Evolutionary conservation across 176 grass and related monocot genomes (phyloP).

Genomic region (Olyra latifolia): DNA sequence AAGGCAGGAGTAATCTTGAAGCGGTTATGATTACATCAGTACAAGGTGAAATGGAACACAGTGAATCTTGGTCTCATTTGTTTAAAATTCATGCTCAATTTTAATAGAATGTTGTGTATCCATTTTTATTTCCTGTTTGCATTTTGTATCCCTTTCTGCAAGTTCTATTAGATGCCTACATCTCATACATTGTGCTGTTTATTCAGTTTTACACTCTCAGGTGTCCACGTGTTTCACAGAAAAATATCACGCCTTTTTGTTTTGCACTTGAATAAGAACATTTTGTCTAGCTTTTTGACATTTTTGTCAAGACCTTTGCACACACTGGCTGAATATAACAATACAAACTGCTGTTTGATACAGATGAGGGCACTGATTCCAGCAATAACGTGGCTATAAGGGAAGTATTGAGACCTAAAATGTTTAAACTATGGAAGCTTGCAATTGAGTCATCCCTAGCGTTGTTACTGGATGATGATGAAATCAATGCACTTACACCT

Average conservation of each 20-base stretch:
- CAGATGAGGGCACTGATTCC: constrained; percentile 35
- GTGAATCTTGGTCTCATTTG: background rate
- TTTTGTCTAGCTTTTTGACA: background rate
- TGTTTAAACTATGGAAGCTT: constrained; percentile 66
- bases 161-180: background rate
- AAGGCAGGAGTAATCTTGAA: background rate
- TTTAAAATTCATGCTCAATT: constrained; percentile 13
- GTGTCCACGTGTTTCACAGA: background rate
- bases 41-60: background rate
- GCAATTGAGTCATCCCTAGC: constrained; percentile 76
- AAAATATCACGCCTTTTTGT: background rate
- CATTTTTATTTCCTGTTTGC: constrained; percentile 7
- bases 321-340: constrained; percentile 12
- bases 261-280: background rate
- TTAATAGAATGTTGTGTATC: background rate
- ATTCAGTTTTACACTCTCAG: background rate
- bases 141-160: constrained; percentile 7
- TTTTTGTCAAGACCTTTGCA: background rate
- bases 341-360: constrained; percentile 7
- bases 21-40: background rate
- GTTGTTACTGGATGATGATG: constrained; percentile 56
- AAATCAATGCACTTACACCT: constrained; percentile 53
- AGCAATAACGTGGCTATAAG: constrained; percentile 2
- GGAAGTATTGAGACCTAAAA: constrained; percentile 60
- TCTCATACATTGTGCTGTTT: background rate